These are phyloP conservation scores for Podospora tetraspora DNA, from an alignment of 495 filamentous ascomycete species.

Conservation along the genomic window DNA sequence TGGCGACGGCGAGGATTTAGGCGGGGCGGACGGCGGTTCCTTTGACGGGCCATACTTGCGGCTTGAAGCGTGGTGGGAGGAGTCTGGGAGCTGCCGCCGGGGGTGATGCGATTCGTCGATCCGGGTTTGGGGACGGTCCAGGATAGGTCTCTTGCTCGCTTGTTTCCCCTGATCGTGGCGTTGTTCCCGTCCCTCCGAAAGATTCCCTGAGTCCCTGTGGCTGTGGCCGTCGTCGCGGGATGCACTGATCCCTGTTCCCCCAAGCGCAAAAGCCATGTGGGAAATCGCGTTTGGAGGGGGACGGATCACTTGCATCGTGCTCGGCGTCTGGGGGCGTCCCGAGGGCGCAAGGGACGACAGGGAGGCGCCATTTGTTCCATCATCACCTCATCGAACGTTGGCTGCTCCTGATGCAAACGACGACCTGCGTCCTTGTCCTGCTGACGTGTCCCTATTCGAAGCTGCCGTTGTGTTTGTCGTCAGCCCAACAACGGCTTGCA, in stretches of 20 bases:
- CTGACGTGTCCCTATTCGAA: background rate
- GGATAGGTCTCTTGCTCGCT: background rate
- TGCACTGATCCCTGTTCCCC: background rate
- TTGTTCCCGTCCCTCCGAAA: background rate
- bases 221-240: background rate
- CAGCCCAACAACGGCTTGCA: background rate
- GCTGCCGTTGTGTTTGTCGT: background rate
- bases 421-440: background rate
- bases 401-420: background rate
- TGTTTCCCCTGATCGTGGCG: background rate
- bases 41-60: background rate
- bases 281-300: slow-evolving; percentile 6
- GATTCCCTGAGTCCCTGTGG: background rate
- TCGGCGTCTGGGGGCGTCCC: slow-evolving; percentile 7
- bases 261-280: background rate
- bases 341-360: background rate
- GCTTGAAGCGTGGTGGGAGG: background rate
- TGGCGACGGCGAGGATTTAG: slow-evolving; percentile 2
- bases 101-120: slow-evolving; percentile 6
- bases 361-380: slow-evolving; percentile 14
- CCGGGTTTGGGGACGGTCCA: slow-evolving; percentile 1
- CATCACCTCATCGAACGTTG: background rate
- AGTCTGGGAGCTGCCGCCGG: slow-evolving; percentile 3
- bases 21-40: background rate
- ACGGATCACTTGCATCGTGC: slow-evolving; percentile 3